A percentile compares a stretch with the other conserved stretches of the same genome.
Conservation (phyloP, 78 protist species). For the Pigoraptor vietnamica region DNA sequence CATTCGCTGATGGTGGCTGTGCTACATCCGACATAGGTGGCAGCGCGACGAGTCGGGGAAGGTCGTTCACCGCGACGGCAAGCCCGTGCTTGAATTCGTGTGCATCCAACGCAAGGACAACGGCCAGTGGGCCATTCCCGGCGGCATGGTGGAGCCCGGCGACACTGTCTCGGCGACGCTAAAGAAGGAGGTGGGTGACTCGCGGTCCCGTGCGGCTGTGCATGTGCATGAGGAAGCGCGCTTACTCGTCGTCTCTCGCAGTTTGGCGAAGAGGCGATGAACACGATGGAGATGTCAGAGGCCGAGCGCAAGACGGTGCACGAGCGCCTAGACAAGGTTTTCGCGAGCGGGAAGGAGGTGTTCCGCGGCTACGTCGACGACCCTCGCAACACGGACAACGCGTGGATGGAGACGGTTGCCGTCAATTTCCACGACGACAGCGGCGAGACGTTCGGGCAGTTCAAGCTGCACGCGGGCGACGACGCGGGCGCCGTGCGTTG, state of each 20-base stretch:
- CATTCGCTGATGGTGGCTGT: not conserved
- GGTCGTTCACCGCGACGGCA: not conserved
- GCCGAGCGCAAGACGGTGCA: not conserved
- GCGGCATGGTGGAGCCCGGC: slow-evolving; percentile 48
- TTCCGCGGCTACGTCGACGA: slow-evolving; percentile 50
- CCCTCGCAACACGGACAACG: slow-evolving; percentile 40
- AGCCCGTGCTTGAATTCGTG: slow-evolving; percentile 4
- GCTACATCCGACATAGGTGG: not conserved
- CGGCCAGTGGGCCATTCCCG: slow-evolving; percentile 47
- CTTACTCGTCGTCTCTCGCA: not conserved
- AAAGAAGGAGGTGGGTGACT: slow-evolving; percentile 7
- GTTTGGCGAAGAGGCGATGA: slow-evolving; percentile 35
- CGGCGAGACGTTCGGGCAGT: not conserved
- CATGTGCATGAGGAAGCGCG: not conserved
- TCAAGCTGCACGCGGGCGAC: slow-evolving; percentile 12
- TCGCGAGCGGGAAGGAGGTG: not conserved
- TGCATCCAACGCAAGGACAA: slow-evolving; percentile 19
- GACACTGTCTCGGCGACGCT: slow-evolving; percentile 4
- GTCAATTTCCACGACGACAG: slow-evolving; percentile 27
- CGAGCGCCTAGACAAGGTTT: not conserved
- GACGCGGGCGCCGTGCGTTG: slow-evolving; percentile 5
- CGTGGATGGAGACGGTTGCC: slow-evolving; percentile 56
- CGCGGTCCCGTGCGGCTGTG: not conserved
- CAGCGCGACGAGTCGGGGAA: not conserved
- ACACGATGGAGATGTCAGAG: not conserved